Conservation (phyloP, 805 yeast genomes). For the Pichia deserticola region DNA sequence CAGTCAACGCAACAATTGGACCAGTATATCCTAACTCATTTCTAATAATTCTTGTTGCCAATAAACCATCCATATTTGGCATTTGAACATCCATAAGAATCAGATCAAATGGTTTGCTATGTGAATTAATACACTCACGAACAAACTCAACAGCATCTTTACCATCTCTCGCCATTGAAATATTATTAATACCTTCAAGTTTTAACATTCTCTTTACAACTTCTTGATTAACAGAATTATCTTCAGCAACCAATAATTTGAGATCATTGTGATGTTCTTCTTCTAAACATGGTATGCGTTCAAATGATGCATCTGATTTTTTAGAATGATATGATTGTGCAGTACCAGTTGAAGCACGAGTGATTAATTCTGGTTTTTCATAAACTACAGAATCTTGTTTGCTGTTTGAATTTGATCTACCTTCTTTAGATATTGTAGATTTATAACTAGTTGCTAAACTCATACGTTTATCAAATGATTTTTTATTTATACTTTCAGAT, state of each 20-base stretch:
- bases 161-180: conserved; percentile 85
- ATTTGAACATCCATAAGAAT: conserved; percentile 96
- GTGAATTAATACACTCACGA: conserved; percentile 35
- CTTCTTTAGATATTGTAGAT: neutral
- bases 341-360: conserved; percentile 46
- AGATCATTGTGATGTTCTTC: conserved; percentile 10
- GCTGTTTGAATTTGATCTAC: neutral
- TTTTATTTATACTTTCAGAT: neutral
- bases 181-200: conserved; percentile 67
- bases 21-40: conserved; percentile 48
- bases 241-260: conserved; percentile 83
- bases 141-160: conserved; percentile 75
- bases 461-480: neutral
- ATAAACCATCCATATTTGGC: conserved; percentile 88
- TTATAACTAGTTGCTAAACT: conserved; percentile 11
- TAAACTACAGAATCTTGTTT: conserved; percentile 8
- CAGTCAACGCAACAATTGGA: conserved; percentile 92
- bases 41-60: conserved; percentile 72
- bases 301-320: conserved; percentile 19
- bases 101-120: conserved; percentile 46
- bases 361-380: conserved; percentile 38
- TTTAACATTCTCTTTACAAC: conserved; percentile 84
- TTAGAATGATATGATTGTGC: conserved; percentile 31
- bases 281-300: neutral
- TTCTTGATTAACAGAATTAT: conserved; percentile 88